phyloP scores from a whole-genome alignment of 2,329 filamentous ascomycete genomes.

The Aureobasidium lini region DNA sequence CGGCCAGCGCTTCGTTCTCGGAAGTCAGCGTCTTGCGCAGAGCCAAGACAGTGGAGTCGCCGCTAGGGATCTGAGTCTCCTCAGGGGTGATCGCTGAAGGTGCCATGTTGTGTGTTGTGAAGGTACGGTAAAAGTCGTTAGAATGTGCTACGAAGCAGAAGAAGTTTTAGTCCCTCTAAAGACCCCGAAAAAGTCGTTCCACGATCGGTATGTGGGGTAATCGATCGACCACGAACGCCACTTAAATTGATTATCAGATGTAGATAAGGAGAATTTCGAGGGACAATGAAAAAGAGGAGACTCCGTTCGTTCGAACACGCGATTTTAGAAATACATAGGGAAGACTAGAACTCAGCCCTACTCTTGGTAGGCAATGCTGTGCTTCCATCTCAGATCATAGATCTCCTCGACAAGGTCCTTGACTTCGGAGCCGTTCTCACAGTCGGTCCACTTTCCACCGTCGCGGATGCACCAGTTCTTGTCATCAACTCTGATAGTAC shows the following conservation, averaged over 20 bases:
- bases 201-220: conserved; percentile 5
- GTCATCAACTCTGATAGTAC: conserved; percentile 58
- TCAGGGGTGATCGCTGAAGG: conserved; percentile 18
- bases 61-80: neutral
- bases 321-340: neutral
- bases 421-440: conserved; percentile 58
- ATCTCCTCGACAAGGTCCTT: conserved; percentile 71
- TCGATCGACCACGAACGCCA: neutral
- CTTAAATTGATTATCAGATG: conserved; percentile 11
- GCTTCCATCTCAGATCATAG: conserved; percentile 45
- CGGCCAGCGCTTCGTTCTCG: conserved; percentile 72
- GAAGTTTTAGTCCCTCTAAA: conserved; percentile 1
- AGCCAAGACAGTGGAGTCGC: conserved; percentile 46
- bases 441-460: conserved; percentile 69
- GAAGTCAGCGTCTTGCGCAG: conserved; percentile 71
- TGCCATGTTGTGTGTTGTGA: conserved; percentile 15
- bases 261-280: neutral
- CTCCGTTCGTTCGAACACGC: neutral
- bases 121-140: neutral
- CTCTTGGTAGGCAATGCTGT: neutral
- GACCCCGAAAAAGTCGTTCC: conserved; percentile 7
- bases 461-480: conserved; percentile 81
- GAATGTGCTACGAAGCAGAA: neutral
- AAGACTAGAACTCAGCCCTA: neutral
- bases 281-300: neutral